Evolutionary conservation across 2,329 filamentous ascomycete genomes (phyloP), one percentile per base, ranked within the genome.

Genomic region (Fusarium tjaetaba): DNA sequence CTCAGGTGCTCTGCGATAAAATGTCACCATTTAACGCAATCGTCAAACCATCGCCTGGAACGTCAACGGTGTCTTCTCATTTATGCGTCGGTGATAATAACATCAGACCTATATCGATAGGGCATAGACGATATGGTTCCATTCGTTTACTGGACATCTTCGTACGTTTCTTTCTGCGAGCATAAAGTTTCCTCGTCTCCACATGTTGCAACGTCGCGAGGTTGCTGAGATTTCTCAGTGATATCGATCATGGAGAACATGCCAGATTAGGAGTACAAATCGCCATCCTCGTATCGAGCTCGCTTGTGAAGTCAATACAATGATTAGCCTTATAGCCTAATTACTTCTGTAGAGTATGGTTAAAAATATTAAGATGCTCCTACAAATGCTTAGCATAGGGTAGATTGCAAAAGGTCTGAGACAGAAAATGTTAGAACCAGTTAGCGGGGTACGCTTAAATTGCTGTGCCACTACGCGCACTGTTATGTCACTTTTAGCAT

Each of bases 381-480:
- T 4, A 3, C 4, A 10, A 41, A 5, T 13, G 1, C 2, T 18
- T 2, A 7, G 51, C 24, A 1, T n/a, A 41, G 51, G 51, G 26
- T 55, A 55, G 11, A 0, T 41, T 18, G 11, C 34, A n/a, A 2
- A 28, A 3, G 4, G 5, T 18, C 3, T 4, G n/a, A 8, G 11
- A 24, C 13, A 6, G 0, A 0, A 0, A 52, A 1, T 26, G n/a
- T 22, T 26, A 36, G 18, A 3, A 2, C 13, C 4, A 8, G 49
- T 11, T 52, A 20, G 48, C 2, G 4, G 0, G 13, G 16, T 52
- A 36, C 32, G 5, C 13, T 14, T 1, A 7, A 34, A 5, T 24
- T 2, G 22, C 9, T 0, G 1, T 10, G 3, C 0, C 30, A 22
- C 10, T 6, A 22, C 3, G 6, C 0, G 14, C 9, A 1, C 5